Evolutionary conservation across 2,329 filamentous ascomycete genomes (phyloP).

Genomic region (Penicillium concentricum): DNA sequence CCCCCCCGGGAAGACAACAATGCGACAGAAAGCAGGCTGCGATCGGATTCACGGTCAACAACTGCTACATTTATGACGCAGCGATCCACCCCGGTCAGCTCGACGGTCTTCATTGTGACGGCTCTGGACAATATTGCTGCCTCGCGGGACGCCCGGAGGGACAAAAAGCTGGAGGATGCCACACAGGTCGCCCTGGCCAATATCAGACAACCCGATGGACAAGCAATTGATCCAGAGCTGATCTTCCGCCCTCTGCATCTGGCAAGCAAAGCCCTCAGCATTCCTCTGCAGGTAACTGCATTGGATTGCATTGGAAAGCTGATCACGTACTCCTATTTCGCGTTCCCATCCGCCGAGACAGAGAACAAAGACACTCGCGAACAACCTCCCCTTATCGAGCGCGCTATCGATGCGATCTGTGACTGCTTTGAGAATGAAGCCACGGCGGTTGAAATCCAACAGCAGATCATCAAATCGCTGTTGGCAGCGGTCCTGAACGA

Average conservation of each 20-base stretch:
- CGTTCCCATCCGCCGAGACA: slow-evolving; percentile 57
- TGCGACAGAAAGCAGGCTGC: slow-evolving; percentile 40
- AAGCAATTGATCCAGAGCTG: slow-evolving; percentile 83
- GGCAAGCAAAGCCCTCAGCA: slow-evolving; percentile 81
- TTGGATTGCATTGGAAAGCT: slow-evolving; percentile 98
- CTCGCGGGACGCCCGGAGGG: slow-evolving; percentile 86
- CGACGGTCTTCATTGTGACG: slow-evolving; percentile 91
- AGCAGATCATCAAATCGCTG: slow-evolving; percentile 97
- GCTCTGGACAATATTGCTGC: slow-evolving; percentile 88
- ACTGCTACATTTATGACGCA: slow-evolving; percentile 52
- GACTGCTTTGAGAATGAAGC: slow-evolving; percentile 98
- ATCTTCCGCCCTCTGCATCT: slow-evolving; percentile 89
- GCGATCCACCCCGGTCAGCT: slow-evolving; percentile 72
- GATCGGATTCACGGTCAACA: slow-evolving; percentile 63
- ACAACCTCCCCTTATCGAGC: slow-evolving; percentile 80
- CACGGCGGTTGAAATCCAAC: slow-evolving; percentile 85
- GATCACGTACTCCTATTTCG: slow-evolving; percentile 98
- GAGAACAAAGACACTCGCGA: slow-evolving; percentile 28
- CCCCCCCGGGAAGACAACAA: slow-evolving; percentile 18
- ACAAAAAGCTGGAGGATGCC: slow-evolving; percentile 78
- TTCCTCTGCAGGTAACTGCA: slow-evolving; percentile 81
- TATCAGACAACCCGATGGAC: slow-evolving; percentile 79
- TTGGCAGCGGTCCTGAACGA: slow-evolving; percentile 95
- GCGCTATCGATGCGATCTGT: slow-evolving; percentile 98
- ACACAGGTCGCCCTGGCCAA: slow-evolving; percentile 78